These are phyloP conservation scores for Fusarium palustre DNA, from an alignment of 2,329 filamentous ascomycete species.

Conservation along the genomic window DNA sequence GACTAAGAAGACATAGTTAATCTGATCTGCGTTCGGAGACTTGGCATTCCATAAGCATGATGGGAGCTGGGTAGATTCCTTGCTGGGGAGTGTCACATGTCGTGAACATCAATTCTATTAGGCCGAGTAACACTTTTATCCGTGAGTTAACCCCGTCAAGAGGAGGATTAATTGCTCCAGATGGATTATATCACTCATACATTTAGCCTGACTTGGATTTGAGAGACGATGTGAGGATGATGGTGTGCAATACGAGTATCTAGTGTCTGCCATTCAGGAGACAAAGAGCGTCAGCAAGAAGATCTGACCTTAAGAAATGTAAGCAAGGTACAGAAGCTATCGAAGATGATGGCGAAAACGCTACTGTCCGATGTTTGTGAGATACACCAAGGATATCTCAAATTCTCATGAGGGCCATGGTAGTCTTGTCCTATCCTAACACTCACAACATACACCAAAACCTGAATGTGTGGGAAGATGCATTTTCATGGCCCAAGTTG, in stretches of 20 bases:
- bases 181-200: background rate
- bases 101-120: background rate
- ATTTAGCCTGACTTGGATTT: background rate
- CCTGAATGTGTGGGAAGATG: conserved; percentile 16
- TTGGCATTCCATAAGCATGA: background rate
- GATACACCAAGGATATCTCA: background rate
- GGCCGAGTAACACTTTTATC: background rate
- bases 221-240: too few species aligned
- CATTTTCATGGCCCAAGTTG: background rate
- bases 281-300: background rate
- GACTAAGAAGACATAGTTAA: background rate
- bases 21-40: background rate
- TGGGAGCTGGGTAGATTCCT: background rate
- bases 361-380: background rate
- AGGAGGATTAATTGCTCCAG: background rate
- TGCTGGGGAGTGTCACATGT: background rate
- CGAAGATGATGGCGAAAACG: background rate
- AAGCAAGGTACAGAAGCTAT: too few species aligned
- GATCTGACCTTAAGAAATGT: background rate
- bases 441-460: conserved; percentile 21
- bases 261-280: background rate
- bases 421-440: conserved; percentile 38
- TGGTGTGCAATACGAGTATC: background rate
- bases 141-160: background rate
- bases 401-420: background rate